phyloP scores from a whole-genome alignment of 495 filamentous ascomycete genomes.

The Annulohypoxylon stygium region DNA sequence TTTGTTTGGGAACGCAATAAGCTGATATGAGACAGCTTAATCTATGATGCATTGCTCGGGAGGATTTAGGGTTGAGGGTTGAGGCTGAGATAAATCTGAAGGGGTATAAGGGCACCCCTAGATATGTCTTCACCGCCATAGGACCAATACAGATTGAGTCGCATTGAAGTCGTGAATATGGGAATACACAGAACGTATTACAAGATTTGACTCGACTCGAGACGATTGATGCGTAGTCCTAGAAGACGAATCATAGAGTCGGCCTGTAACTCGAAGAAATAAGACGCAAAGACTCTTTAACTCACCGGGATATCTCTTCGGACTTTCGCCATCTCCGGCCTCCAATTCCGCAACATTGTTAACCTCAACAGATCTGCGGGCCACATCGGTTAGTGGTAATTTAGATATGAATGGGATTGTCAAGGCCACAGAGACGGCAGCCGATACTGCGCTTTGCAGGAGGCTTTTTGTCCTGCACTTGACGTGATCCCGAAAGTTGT shows the following conservation, averaged over 20 bases:
- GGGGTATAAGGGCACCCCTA: neutral
- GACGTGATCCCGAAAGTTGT: conserved; percentile 23
- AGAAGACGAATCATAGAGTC: conserved; percentile 4
- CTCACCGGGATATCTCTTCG: conserved; percentile 61
- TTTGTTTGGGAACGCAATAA: conserved; percentile 3
- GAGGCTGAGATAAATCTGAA: neutral
- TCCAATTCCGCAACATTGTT: conserved; percentile 39
- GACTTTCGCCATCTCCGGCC: conserved; percentile 19
- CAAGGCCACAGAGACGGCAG: conserved; percentile 34
- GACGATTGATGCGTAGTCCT: neutral
- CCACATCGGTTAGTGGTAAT: conserved; percentile 36
- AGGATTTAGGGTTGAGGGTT: neutral
- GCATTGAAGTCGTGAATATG: neutral
- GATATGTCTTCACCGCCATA: conserved; percentile 6
- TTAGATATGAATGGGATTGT: conserved; percentile 39
- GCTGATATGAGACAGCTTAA: conserved; percentile 2
- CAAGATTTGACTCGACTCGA: neutral
- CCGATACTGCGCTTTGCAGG: conserved; percentile 35
- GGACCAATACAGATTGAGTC: neutral
- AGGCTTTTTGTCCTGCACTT: conserved; percentile 35
- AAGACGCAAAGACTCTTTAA: conserved; percentile 21
- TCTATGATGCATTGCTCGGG: conserved; percentile 10
- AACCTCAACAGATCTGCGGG: conserved; percentile 50
- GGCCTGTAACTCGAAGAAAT: conserved; percentile 15
- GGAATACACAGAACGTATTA: neutral